Conservation (phyloP, 2,329 filamentous ascomycete genomes). For the Claviceps sp. region DNA sequence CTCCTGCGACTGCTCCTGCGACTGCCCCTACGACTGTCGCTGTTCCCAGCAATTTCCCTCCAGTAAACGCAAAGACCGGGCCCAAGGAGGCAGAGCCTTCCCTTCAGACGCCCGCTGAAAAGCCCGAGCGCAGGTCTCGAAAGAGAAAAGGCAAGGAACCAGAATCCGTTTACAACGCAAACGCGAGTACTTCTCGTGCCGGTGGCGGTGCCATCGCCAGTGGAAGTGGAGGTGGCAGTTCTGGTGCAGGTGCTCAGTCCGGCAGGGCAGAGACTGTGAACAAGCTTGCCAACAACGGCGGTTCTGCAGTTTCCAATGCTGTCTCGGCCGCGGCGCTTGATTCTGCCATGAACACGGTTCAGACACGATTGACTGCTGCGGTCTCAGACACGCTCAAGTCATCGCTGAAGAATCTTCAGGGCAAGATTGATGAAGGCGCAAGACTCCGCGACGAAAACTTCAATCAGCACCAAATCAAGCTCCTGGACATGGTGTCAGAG, state of each 20-base stretch:
- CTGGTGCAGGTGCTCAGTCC: slow-evolving; percentile 5
- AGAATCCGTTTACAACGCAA: slow-evolving; percentile 33
- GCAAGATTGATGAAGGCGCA: slow-evolving; percentile 53
- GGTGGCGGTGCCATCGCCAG: neutral
- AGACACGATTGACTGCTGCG: slow-evolving; percentile 34
- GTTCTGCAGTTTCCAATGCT: slow-evolving; percentile 12
- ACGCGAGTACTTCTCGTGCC: slow-evolving; percentile 20
- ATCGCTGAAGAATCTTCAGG: slow-evolving; percentile 46
- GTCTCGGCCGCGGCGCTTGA: slow-evolving; percentile 36
- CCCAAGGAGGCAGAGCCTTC: slow-evolving; percentile 35
- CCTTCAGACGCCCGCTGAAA: slow-evolving; percentile 33
- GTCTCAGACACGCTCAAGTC: slow-evolving; percentile 40
- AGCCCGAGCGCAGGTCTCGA: slow-evolving; percentile 44
- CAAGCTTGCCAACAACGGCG: slow-evolving; percentile 17
- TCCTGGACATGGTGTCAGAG: slow-evolving; percentile 44
- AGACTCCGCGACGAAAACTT: slow-evolving; percentile 37
- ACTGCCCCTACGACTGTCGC: neutral
- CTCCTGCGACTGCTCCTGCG: neutral
- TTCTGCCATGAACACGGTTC: slow-evolving; percentile 39
- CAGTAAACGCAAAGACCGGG: slow-evolving; percentile 28
- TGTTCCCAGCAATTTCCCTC: slow-evolving; percentile 9
- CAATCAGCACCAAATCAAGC: slow-evolving; percentile 36
- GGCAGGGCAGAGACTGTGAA: slow-evolving; percentile 16
- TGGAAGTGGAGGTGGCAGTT: too few species aligned
- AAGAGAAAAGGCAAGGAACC: slow-evolving; percentile 53